Conservation (phyloP, 768 basidiomycete genomes). For the Xerocomus brunneocitrinus region DNA sequence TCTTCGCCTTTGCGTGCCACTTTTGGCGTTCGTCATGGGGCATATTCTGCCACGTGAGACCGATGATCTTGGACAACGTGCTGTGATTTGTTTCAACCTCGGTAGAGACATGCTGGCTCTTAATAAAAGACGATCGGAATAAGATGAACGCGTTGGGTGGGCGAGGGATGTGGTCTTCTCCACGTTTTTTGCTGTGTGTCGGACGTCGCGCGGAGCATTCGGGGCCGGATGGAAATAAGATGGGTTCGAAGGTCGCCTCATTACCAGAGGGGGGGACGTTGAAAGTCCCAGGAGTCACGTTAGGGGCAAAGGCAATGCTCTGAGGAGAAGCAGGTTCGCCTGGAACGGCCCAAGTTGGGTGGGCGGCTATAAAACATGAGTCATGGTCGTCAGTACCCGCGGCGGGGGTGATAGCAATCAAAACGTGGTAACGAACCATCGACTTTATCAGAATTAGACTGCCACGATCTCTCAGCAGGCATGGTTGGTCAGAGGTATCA, state of each 20-base stretch:
- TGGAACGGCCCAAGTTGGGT: slow-evolving; percentile 44
- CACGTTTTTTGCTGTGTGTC: slow-evolving; percentile 65
- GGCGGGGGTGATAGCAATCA: neutral
- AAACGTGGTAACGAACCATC: slow-evolving; percentile 32
- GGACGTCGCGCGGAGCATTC: slow-evolving; percentile 37
- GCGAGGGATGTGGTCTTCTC: slow-evolving; percentile 73
- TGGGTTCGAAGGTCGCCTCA: slow-evolving; percentile 38
- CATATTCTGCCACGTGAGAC: slow-evolving; percentile 77
- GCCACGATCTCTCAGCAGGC: slow-evolving; percentile 45
- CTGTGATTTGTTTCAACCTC: slow-evolving; percentile 80
- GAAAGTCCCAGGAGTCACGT: slow-evolving; percentile 55
- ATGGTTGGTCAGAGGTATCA: slow-evolving; percentile 33
- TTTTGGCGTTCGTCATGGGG: slow-evolving; percentile 69
- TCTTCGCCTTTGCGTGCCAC: slow-evolving; percentile 75
- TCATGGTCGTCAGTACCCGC: slow-evolving; percentile 12
- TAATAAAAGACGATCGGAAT: slow-evolving; percentile 81
- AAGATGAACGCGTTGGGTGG: slow-evolving; percentile 86
- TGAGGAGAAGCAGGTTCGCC: slow-evolving; percentile 37
- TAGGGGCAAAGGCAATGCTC: slow-evolving; percentile 53
- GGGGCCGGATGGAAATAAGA: slow-evolving; percentile 56
- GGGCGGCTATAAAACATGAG: slow-evolving; percentile 31
- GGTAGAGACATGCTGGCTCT: slow-evolving; percentile 69
- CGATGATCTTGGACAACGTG: slow-evolving; percentile 81
- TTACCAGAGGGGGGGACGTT: slow-evolving; percentile 41
- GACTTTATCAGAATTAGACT: slow-evolving; percentile 28